These are phyloP conservation scores for Krasilnikovozyma curviuscula DNA, from an alignment of 768 basidiomycete species.

Conservation along the genomic window DNA sequence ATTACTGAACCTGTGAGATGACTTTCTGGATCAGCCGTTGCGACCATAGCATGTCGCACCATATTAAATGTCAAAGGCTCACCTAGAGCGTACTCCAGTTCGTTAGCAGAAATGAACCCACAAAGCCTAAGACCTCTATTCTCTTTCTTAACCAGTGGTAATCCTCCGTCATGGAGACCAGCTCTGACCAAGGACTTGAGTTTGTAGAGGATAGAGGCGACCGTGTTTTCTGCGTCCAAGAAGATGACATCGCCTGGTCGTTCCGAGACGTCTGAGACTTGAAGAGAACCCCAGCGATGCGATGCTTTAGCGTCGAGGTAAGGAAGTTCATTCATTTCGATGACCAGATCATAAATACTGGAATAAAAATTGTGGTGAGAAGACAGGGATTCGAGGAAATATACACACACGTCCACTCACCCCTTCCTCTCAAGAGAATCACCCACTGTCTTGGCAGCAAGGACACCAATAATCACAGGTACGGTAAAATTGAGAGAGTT, in stretches of 20 bases:
- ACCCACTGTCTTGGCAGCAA: constrained; percentile 65
- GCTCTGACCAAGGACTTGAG: constrained; percentile 44
- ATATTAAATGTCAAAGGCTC: constrained; percentile 17
- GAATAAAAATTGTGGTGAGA: not conserved
- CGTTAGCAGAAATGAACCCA: constrained; percentile 79
- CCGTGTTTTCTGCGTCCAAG: constrained; percentile 54
- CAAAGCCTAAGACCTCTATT: constrained; percentile 46
- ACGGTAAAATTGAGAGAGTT: constrained; percentile 76
- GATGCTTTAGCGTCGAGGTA: constrained; percentile 75
- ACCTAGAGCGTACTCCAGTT: constrained; percentile 85
- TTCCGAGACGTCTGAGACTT: constrained; percentile 59
- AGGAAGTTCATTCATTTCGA: constrained; percentile 75
- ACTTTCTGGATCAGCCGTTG: too few species aligned
- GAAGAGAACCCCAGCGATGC: constrained; percentile 50
- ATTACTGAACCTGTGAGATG: constrained; percentile 2
- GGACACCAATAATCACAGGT: constrained; percentile 30
- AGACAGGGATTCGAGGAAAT: too few species aligned
- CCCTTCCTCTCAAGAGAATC: not conserved
- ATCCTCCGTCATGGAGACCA: constrained; percentile 41
- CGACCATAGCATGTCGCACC: too few species aligned
- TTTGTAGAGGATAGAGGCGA: constrained; percentile 50
- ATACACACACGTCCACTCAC: too few species aligned
- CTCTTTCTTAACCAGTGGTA: constrained; percentile 50
- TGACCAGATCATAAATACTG: constrained; percentile 91
- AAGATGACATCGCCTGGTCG: constrained; percentile 43